A percentile compares a stretch with the other conserved stretches of the same genome.
These are phyloP conservation scores for Teunomyces gatunensis DNA, from an alignment of 805 yeast genomes.

Conservation along the genomic window DNA sequence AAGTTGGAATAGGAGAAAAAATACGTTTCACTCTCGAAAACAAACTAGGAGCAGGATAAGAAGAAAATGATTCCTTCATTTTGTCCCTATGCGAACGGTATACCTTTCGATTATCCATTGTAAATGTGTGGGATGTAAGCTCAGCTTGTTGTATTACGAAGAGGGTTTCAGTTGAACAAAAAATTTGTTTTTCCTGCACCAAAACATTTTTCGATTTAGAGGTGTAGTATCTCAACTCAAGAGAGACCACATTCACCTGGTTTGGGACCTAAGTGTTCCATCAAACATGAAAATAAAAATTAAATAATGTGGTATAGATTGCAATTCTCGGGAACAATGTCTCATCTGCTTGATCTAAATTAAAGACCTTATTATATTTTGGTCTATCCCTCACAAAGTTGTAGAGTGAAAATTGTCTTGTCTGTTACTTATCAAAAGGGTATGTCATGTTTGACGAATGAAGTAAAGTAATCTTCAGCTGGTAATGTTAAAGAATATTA, in stretches of 20 bases:
- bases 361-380: background rate
- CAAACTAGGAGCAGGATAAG: slow-evolving; percentile 24
- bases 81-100: slow-evolving; percentile 26
- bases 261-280: background rate
- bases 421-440: too few relatives aligned
- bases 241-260: too few relatives aligned
- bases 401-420: too few relatives aligned
- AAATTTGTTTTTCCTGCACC: slow-evolving; percentile 3
- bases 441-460: background rate
- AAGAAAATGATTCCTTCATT: slow-evolving; percentile 18
- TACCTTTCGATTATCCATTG: slow-evolving; percentile 37
- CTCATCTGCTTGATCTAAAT: background rate
- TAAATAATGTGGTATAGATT: background rate
- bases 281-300: background rate
- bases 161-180: slow-evolving; percentile 1
- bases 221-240: too few relatives aligned
- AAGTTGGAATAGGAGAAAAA: slow-evolving; percentile 11
- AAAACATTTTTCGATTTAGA: background rate
- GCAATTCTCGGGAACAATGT: background rate
- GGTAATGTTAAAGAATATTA: background rate
- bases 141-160: background rate
- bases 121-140: background rate
- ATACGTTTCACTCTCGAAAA: slow-evolving; percentile 28
- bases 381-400: too few relatives aligned
- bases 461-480: background rate